Evolutionary conservation across 805 yeast species (phyloP).

Genomic region (Candida verbasci): DNA sequence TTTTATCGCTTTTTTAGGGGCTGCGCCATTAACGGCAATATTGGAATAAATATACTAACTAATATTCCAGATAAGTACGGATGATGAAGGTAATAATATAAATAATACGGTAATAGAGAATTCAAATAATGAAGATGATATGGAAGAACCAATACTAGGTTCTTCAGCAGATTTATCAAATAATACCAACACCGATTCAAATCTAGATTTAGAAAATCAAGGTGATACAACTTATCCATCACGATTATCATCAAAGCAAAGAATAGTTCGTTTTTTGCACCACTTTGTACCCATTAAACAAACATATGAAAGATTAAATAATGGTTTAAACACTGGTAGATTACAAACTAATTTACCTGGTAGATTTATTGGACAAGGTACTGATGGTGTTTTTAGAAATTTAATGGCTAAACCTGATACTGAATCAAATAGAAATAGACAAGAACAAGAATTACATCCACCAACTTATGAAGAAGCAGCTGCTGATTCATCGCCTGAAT

Average conservation of each 20-base stretch:
- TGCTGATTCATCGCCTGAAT: constrained; percentile 90
- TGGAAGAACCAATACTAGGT: neutral
- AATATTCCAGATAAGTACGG: neutral
- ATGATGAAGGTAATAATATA: neutral
- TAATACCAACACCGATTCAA: neutral
- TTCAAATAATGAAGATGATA: too few species aligned
- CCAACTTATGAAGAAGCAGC: constrained; percentile 96
- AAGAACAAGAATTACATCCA: constrained; percentile 50
- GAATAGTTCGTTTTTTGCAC: constrained; percentile 28
- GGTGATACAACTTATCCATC: constrained; percentile 2
- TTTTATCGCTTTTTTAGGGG: neutral
- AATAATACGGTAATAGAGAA: neutral
- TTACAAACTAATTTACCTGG: constrained; percentile 42
- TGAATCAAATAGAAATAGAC: constrained; percentile 20
- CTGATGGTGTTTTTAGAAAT: constrained; percentile 93
- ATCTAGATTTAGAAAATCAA: constrained; percentile 34
- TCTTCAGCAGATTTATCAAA: neutral
- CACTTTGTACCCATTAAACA: constrained; percentile 36
- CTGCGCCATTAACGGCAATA: neutral
- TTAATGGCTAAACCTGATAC: constrained; percentile 84
- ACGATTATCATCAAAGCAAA: constrained; percentile 22
- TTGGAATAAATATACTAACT: neutral
- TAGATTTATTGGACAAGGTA: constrained; percentile 42
- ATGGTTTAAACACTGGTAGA: constrained; percentile 39
- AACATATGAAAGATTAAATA: constrained; percentile 39